Base-by-base conservation (phyloP, 2,329 filamentous ascomycete species). In the Bipolaris gigantea region DNA sequence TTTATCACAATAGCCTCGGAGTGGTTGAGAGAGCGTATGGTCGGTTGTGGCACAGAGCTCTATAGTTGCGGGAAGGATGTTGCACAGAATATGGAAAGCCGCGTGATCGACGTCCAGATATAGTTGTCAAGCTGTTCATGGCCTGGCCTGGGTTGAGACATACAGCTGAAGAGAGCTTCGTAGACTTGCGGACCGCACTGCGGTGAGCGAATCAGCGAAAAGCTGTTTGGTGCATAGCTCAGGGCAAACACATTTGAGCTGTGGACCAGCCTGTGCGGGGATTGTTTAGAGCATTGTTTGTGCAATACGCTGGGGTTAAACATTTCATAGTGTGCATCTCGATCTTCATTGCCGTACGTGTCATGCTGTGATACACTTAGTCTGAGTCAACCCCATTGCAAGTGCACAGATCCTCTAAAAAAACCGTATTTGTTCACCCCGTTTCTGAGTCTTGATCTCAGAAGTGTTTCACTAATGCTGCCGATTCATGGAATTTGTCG, bases 101-200 rank as follows among this genome's bases (percentile, higher is more conserved):
- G 54, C 48, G 39, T 56, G 47, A 48, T 35, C 41, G 47, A 44
- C 48, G 44, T 48, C 44, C 55, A 64, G 60, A 69, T 71, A 69
- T 69, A 71, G 52, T 44, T 30, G 30, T 41, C 21, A 38, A 35
- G 48, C 53, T 45, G 18, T 46, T 56, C 58, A 61, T 47, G 23
- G 19, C 21, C 23, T 53, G 59, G 57, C 42, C 56, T 50, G 46
- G 30, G 64, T 65, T 67, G 63, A 69, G 61, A 70, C 66, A 66
- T 9, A 35, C 46, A 8, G 56, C 34, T 39, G 35, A 30, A 39
- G 45, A 49, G 30, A 36, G 53, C 59, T 57, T 59, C 57, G 32
- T 47, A 23, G 43, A 40, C 39, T 45, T 49, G 36, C 18, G 25
- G 39, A 48, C 53, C 55, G 50, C 55, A 52, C 45, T 46, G 47